phyloP scores from a whole-genome alignment of 495 filamentous ascomycete genomes.

The Sphaerosporella brunnea region DNA sequence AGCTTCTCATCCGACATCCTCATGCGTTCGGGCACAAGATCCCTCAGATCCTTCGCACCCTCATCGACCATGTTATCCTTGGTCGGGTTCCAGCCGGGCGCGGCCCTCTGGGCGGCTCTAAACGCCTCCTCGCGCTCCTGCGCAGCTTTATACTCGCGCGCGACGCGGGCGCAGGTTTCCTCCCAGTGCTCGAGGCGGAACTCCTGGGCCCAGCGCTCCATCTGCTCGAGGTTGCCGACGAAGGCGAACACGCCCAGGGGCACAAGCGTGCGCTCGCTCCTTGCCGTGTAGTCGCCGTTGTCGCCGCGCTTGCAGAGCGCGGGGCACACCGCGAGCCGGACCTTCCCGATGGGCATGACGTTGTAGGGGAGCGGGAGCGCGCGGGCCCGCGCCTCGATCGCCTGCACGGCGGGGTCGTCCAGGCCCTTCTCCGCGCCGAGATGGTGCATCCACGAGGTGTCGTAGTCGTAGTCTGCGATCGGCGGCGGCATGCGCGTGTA shows the following conservation, averaged over 20 bases:
- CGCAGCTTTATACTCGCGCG: too few species aligned
- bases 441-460: background rate
- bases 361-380: background rate
- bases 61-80: too few species aligned
- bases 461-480: background rate
- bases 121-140: too few species aligned
- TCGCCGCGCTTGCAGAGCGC: background rate
- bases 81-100: too few species aligned
- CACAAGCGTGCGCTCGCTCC: background rate
- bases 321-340: background rate
- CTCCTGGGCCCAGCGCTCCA: too few species aligned
- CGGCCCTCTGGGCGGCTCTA: too few species aligned
- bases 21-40: too few species aligned
- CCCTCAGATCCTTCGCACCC: too few species aligned
- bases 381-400: background rate
- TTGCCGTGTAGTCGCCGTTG: background rate
- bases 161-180: too few species aligned
- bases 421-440: background rate
- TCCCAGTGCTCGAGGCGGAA: too few species aligned
- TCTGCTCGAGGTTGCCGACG: too few species aligned
- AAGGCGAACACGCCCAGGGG: background rate
- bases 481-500: background rate
- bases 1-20: too few species aligned
- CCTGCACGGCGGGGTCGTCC: background rate
- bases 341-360: background rate